Evolutionary conservation across 257 asterid species (phyloP).

Genomic region (Lycium barbarum): DNA sequence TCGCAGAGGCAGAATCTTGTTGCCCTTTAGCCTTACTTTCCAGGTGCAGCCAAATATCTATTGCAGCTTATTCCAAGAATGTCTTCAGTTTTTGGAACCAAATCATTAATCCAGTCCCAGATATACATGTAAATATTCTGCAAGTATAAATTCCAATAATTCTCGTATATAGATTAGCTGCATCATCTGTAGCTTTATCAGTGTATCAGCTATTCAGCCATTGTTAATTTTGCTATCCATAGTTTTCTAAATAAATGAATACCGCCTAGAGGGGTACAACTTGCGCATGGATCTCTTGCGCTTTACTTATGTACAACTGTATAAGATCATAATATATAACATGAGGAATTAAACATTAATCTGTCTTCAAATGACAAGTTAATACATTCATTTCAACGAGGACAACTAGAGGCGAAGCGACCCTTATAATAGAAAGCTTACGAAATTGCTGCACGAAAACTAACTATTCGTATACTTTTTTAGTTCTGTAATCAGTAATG

Average conservation of each 20-base stretch:
- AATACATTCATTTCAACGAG: background rate
- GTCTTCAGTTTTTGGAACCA: background rate
- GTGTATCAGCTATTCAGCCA: background rate
- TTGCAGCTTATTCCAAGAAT: constrained; percentile 10
- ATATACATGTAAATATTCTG: constrained; percentile 26
- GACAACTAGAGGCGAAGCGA: background rate
- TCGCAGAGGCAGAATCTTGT: background rate
- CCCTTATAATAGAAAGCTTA: background rate
- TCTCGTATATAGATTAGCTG: background rate
- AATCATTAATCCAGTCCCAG: background rate
- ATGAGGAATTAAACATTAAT: background rate
- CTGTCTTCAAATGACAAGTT: background rate
- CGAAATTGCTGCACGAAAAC: background rate
- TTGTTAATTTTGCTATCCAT: background rate
- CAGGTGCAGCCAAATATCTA: background rate
- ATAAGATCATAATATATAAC: background rate
- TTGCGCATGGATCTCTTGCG: background rate
- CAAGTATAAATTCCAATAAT: constrained; percentile 21
- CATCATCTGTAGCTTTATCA: background rate
- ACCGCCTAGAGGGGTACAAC: background rate
- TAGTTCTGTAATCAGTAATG: background rate
- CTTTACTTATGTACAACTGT: background rate
- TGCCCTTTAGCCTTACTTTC: background rate
- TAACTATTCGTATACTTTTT: background rate
- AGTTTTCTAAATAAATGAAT: constrained; percentile 3